Conservation (phyloP, 371 early-diverging fungal genomes). For the Haplosporangium sp. region DNA sequence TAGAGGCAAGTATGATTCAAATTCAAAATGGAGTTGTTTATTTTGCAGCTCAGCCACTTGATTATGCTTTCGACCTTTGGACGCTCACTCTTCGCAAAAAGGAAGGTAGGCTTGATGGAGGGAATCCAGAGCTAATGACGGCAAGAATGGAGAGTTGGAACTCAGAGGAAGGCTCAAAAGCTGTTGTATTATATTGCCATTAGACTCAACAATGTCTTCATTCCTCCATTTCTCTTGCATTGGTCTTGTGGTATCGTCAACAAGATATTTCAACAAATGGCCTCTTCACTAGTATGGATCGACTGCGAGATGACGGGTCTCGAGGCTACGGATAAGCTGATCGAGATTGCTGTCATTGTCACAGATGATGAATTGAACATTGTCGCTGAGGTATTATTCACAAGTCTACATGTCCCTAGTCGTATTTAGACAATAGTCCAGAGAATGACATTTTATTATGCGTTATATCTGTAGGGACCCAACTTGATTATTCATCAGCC, state of each 20-base stretch:
- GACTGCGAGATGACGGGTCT: conserved; percentile 91
- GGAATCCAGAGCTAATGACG: not conserved
- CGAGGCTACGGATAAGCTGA: conserved; percentile 76
- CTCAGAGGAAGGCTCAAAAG: not conserved
- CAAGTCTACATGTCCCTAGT: not conserved
- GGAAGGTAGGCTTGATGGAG: not conserved
- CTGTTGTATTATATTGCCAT: not conserved
- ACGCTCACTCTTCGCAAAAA: not conserved
- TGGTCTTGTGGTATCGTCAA: not conserved
- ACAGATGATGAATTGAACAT: conserved; percentile 88
- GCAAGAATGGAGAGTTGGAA: not conserved
- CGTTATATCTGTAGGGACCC: conserved; percentile 64
- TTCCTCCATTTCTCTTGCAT: too few relatives aligned
- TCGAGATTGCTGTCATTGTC: conserved; percentile 91
- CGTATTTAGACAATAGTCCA: not conserved
- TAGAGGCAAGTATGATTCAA: too few relatives aligned
- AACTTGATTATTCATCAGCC: conserved; percentile 87
- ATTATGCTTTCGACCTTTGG: too few relatives aligned
- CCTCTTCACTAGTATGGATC: conserved; percentile 86
- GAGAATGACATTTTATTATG: not conserved
- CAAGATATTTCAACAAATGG: conserved; percentile 5
- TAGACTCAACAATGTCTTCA: not conserved
- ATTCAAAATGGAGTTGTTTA: not conserved
- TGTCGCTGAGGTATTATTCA: conserved; percentile 73
- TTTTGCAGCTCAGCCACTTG: conserved; percentile 3